phyloP scores from a whole-genome alignment of 352 stramenopile species.

The Pythium rishiriense region DNA sequence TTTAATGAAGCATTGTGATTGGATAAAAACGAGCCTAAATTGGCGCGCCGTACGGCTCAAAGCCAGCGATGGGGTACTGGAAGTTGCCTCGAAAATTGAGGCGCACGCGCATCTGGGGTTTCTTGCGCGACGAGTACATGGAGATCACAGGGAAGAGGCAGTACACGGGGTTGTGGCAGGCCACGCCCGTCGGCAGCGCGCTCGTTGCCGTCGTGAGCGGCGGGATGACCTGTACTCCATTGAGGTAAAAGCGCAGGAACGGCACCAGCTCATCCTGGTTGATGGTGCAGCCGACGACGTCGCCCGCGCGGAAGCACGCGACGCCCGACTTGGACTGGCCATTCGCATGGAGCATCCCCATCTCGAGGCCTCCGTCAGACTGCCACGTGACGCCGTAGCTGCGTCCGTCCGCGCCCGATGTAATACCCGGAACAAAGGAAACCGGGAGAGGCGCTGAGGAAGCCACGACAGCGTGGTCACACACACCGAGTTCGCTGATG shows the following conservation, averaged over 20 bases:
- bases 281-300: constrained; percentile 77
- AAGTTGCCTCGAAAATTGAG: constrained; percentile 83
- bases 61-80: constrained; percentile 59
- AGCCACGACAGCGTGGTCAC: background rate
- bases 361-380: constrained; percentile 67
- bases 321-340: constrained; percentile 65
- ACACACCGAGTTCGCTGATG: too few species aligned
- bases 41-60: constrained; percentile 70
- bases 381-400: constrained; percentile 79
- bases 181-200: constrained; percentile 28
- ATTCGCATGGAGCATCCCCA: constrained; percentile 75
- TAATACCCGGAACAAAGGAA: constrained; percentile 58
- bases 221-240: constrained; percentile 68
- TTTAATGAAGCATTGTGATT: constrained; percentile 24
- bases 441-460: background rate
- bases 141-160: constrained; percentile 62
- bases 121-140: constrained; percentile 77
- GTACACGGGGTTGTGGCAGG: constrained; percentile 62
- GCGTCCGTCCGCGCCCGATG: constrained; percentile 45
- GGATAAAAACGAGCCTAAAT: constrained; percentile 30
- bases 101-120: constrained; percentile 65
- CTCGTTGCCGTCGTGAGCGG: constrained; percentile 14
- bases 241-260: constrained; percentile 74
- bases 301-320: constrained; percentile 61
- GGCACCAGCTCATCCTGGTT: constrained; percentile 69